Base-by-base conservation (phyloP, 78 protist species). In the Dictyostelium discoideum region DNA sequence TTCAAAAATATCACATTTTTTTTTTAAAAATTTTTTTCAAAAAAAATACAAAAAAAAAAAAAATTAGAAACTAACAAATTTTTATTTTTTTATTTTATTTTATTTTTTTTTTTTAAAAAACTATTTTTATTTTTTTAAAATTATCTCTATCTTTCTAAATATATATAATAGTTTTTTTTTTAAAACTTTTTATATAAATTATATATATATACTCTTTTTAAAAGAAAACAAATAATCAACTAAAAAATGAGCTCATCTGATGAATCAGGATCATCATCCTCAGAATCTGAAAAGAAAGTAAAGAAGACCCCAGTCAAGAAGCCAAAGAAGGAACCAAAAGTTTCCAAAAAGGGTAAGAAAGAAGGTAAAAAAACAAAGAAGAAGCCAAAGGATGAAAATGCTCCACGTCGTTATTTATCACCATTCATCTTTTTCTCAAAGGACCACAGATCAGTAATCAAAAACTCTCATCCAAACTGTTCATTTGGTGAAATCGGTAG, bases 351-450 rank as follows among this genome's bases (percentile, higher is more conserved):
- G 26, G 37, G 24, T 1, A 57, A 54, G 54, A 65, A 80, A 65
- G 57, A 80, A 11, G 40, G 39, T 24, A 72, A 80, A 50, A 90
- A 82, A 63, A 14, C 14, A 7, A 90, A 54, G 63, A 90, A 90
- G 95, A 90, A 90, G 95, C 60, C 67, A 73, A 90, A 90, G 84
- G 95, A 90, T 50, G 73, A 72, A 16, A 50, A 82, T 44, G 95
- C 87, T 10, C 95, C 95, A 80, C 87, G 88, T 77, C 87, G 95
- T 82, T 83, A 80, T 69, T 67, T 90, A 32, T 83, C 95, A 11
- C 79, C 95, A 42, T 90, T 90, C 74, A 90, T 90, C 63, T 90
- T 77, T 65, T 90, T 90, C 88, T 82, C 88, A 65, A 90, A 72
- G 65, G 95, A 90, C 22, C 54, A 90, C 79, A 72, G 95, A 67